Base-by-base conservation (phyloP, 305 asterid species). In the Fraxinus ornus region DNA sequence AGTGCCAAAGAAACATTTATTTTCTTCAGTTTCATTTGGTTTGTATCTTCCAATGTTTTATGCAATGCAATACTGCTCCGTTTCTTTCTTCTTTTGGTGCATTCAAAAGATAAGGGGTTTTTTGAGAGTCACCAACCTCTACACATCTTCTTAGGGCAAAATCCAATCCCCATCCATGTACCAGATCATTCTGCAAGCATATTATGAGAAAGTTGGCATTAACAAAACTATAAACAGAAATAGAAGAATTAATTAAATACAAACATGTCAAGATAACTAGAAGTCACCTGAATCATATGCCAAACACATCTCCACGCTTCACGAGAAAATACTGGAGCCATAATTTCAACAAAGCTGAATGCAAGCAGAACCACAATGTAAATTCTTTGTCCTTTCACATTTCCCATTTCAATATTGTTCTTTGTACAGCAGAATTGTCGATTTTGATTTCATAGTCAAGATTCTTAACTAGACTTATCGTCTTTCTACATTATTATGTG, bases 121-220 rank as follows among this genome's bases (percentile, higher is more conserved):
- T 74, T 81, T 74, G 82, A 81, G 82, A 82, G 85, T 66, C 32
- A 93, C 94, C 86, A 85, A 94, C 98, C 84, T 92, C 94, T 80
- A 90, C 97, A 77, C 98, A 94, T 91, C 98, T 91, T 85, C 97
- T 89, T 75, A 94, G 77, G 39, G 97, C 97, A 83, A 94, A 94
- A 88, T 94, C 98, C 92, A 94, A 86, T 78, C 98, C 98, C 98
- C 98, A 94, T 87, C 98, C 98, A 68, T 94, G 98, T 76, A 94
- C 97, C 88, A 94, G 85, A 86, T 94, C 98, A 84, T 94, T 94
- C 98, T 94, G 92, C 87, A 86, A 75, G 82, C 75, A 85, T 17
- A 52, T 52, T 52, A 52, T 52, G 21, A 52, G 62, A 17, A 52
- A 52, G 21, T 17, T 52, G 22, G 62, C 8, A 52, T 17, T 52